Evolutionary conservation across 352 stramenopile species (phyloP).

Genomic region (Phytophthora quininea): DNA sequence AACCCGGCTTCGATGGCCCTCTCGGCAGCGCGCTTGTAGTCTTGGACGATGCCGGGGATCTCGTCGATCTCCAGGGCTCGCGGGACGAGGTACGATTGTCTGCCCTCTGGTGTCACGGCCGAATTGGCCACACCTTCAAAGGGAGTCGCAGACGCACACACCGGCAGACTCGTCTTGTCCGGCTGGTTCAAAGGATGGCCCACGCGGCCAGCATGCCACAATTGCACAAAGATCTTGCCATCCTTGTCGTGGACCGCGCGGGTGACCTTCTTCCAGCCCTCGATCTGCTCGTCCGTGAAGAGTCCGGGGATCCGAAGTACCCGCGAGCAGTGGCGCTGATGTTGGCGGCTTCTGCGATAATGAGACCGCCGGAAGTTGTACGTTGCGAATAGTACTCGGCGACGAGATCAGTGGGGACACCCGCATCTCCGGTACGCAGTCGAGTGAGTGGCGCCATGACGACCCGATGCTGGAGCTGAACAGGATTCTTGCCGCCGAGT

Average conservation of each 20-base stretch:
- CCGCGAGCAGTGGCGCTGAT: conserved; percentile 46
- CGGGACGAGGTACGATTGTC: conserved; percentile 50
- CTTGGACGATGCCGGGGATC: conserved; percentile 46
- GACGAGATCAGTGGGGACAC: conserved; percentile 44
- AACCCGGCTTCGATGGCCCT: conserved; percentile 32
- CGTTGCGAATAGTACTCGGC: conserved; percentile 72
- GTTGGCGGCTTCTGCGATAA: conserved; percentile 69
- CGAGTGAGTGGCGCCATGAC: conserved; percentile 73
- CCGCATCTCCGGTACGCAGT: conserved; percentile 36
- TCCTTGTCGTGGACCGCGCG: conserved; percentile 76
- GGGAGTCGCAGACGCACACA: conserved; percentile 45
- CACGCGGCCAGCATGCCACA: conserved; percentile 86
- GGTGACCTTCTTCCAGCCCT: conserved; percentile 63
- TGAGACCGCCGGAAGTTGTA: conserved; percentile 53
- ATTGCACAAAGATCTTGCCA: conserved; percentile 80
- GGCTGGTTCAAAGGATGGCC: conserved; percentile 68
- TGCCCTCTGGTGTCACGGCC: conserved; percentile 36
- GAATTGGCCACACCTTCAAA: conserved; percentile 22
- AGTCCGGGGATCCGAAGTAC: conserved; percentile 62
- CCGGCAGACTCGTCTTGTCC: conserved; percentile 43
- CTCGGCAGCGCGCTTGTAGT: conserved; percentile 29
- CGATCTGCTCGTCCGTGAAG: conserved; percentile 49
- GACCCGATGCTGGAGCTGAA: conserved; percentile 59
- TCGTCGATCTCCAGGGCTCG: conserved; percentile 71
- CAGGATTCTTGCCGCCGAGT: conserved; percentile 44